Evolutionary conservation across 768 basidiomycete species (phyloP), one percentile per base, ranked within the genome.

Genomic region (Candolleomyces aberdarensis): DNA sequence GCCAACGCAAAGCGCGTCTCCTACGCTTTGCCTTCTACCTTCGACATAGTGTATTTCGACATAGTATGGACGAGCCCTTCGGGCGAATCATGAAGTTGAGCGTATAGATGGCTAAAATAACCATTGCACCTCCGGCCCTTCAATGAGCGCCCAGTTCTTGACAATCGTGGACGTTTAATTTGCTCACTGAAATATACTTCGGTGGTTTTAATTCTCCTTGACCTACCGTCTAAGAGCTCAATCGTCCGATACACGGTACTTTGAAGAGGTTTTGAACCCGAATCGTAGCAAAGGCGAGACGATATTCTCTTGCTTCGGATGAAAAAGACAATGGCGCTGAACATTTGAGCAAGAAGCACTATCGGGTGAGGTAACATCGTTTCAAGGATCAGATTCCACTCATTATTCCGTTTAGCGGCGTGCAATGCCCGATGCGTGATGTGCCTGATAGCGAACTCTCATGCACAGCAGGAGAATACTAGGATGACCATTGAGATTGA

Each of bases 181-280:
- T 26, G 62, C 72, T 29, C 46, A 71, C 72, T 72, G 65, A 73
- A 73, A 44, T 69, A 82, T 5, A 79, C 56, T 65, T 87, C 69
- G 0, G 80, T 83, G 1, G 69, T 66, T 56, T 83, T 83, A 57
- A 86, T 74, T 17, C 72, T 68, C 9, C 85, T 84, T 26, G 65
- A 67, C 83, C 83, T 85, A 0, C 84, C 82, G 59, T 80, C 78
- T 10, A 73, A 63, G 0, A 85, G 74, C 69, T 85, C 83, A 59
- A 83, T 75, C 3, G 77, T 80, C 57, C 84, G 80, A 65, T 85
- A 85, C 1, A 85, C 67, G 36, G 36, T 6, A 36, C 36, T 36
- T 2, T 5, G 36, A 7, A 36, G 36, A 8, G 36, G 36, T 6
- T 11, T 36, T 6, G 36, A 36, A 6, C 1, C 36, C 36, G 8